phyloP scores from a whole-genome alignment of 305 asterid species.

The Ilex paraguariensis region DNA sequence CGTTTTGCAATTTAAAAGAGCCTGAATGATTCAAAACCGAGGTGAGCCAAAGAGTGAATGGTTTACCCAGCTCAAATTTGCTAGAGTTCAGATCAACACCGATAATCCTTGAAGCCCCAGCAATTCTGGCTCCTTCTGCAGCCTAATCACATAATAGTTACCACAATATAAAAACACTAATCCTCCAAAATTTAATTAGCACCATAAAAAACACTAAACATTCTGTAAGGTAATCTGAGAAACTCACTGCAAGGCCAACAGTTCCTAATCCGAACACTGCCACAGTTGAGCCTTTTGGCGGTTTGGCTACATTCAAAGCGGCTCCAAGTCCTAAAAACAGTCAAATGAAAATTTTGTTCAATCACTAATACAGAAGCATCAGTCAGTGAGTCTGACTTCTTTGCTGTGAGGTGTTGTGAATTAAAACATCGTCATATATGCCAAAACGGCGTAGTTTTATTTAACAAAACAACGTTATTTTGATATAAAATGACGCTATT shows the following conservation, averaged over 20 bases:
- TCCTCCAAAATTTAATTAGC: neutral
- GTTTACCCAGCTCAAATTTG: slow-evolving; percentile 51
- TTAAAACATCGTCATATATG: no score
- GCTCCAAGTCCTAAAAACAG: slow-evolving; percentile 68
- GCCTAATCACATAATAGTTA: slow-evolving; percentile 37
- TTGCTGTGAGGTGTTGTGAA: no score
- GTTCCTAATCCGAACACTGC: slow-evolving; percentile 86
- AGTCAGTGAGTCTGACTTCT: no score
- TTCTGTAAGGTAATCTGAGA: neutral
- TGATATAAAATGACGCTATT: no score
- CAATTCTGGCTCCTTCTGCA: slow-evolving; percentile 83
- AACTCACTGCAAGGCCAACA: slow-evolving; percentile 84
- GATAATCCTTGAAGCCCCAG: slow-evolving; percentile 71
- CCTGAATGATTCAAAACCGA: no score
- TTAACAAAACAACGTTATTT: neutral
- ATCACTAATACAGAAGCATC: no score
- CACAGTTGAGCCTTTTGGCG: slow-evolving; percentile 62
- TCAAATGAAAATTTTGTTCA: no score
- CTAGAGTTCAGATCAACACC: slow-evolving; percentile 62
- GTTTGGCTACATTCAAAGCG: slow-evolving; percentile 72
- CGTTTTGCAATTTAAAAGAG: no score
- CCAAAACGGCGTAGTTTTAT: no score
- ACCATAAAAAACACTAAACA: neutral
- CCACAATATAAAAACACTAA: neutral
- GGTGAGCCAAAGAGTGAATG: no score